Base-by-base conservation (phyloP, 805 yeast genomes). In the Saturnispora galanensis region DNA sequence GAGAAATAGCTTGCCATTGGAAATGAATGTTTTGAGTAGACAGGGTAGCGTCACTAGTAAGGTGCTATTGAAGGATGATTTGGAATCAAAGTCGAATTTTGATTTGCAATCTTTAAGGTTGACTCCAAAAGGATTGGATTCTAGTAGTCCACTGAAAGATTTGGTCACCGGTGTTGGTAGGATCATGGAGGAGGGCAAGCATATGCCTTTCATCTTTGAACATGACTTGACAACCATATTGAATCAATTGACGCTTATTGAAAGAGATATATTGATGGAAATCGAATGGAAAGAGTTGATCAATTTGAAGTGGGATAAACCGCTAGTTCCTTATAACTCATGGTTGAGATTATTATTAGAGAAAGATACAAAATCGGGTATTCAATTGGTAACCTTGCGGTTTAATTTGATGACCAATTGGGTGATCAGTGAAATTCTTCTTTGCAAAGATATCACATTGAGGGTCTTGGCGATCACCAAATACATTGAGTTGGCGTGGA, bases 281-380 rank as follows among this genome's bases (percentile, higher is more conserved):
- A 73, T 93, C 34, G 97, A 90, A 60, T 90, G 97, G 97, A 81
- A 79, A 54, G 96, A 87, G 52, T 69, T 90, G 37, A 70, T 89
- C 36, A 89, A 86, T 50, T 65, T 84, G 50, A 72, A 77, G 40
- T 83, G 95, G 87, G 75, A 77, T 42, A 74, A 74, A 47, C 76
- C 78, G 31, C 60, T 83, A 39, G 74, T 71, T 1, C 82, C 88
- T 1, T 80, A 79, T 17, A 79, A 77, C 50, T 84, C 93, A 55
- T 93, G 98, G 98, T 65, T 88, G 26, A 82, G 78, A 50, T 70
- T 85, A 31, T 67, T 89, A 44, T 73, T 79, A 17, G 76, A 78
- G 59, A 74, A 56, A 60, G 42, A 47, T 4, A 45, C 47, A 10
- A 56, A 55, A 43, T 49, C 80, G n/a, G 96, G 97, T 0, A 79